Evolutionary conservation across 805 yeast genomes (phyloP).

Genomic region (Yamadazyma paraphyllophila): DNA sequence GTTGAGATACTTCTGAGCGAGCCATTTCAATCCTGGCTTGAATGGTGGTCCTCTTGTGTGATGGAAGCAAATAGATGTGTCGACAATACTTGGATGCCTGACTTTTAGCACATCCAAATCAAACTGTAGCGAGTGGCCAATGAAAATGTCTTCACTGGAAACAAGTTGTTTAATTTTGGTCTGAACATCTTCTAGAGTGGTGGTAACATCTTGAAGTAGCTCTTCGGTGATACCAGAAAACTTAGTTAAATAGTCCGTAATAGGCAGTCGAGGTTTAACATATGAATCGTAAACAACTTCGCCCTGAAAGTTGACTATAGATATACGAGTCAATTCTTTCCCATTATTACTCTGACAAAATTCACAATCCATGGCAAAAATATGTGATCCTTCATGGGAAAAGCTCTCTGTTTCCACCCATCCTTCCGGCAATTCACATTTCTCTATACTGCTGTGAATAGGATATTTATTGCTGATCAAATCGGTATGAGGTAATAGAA

Average conservation of each 20-base stretch:
- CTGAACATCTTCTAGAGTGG: conserved; percentile 69
- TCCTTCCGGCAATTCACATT: conserved; percentile 3
- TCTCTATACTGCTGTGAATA: conserved; percentile 31
- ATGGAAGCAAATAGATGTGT: conserved; percentile 73
- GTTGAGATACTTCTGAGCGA: conserved; percentile 56
- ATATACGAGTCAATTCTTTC: conserved; percentile 71
- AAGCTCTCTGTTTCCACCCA: conserved; percentile 42
- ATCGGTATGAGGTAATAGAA: conserved; percentile 50
- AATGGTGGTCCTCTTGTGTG: conserved; percentile 83
- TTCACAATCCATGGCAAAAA: conserved; percentile 90
- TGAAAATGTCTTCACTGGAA: conserved; percentile 57
- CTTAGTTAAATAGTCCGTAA: conserved; percentile 75
- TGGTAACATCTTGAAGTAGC: conserved; percentile 56
- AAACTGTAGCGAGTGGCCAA: conserved; percentile 89
- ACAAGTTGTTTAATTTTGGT: conserved; percentile 47
- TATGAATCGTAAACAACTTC: conserved; percentile 64
- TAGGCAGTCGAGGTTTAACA: conserved; percentile 74
- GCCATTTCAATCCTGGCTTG: conserved; percentile 72
- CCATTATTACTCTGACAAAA: conserved; percentile 72
- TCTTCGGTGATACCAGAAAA: conserved; percentile 88
- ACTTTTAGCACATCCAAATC: conserved; percentile 72
- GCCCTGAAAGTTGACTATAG: conserved; percentile 64
- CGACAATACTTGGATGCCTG: conserved; percentile 73
- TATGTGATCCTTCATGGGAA: conserved; percentile 57
- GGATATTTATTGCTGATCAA: conserved; percentile 57